Percentiles rank a stretch among this genome's conserved stretches.
Evolutionary conservation across 2,329 filamentous ascomycete species (phyloP).

Genomic region (Septoria linicola): DNA sequence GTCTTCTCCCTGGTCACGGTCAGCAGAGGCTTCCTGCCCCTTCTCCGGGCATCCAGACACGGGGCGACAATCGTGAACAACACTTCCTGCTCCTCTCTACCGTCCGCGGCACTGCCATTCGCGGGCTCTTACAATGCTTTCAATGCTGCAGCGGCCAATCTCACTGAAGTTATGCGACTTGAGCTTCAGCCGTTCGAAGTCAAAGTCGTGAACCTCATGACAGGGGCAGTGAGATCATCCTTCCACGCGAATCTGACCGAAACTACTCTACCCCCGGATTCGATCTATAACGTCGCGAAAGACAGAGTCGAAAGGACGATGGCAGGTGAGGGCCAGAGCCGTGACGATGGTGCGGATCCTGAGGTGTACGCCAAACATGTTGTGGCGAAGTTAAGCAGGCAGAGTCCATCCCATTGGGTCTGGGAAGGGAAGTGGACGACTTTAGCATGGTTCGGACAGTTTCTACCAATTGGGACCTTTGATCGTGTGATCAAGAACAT

Average conservation of each 20-base stretch:
- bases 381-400: slow-evolving; percentile 6
- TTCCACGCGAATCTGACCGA: slow-evolving; percentile 17
- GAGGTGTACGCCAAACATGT: slow-evolving; percentile 15
- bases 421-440: no score
- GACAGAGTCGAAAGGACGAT: slow-evolving; percentile 13
- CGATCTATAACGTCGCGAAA: slow-evolving; percentile 27
- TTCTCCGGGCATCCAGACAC: slow-evolving; percentile 40
- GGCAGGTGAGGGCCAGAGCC: slow-evolving; percentile 12
- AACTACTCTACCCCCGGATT: slow-evolving; percentile 28
- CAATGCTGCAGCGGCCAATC: slow-evolving; percentile 26
- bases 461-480: no score
- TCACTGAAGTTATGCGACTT: slow-evolving; percentile 27
- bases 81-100: slow-evolving; percentile 34
- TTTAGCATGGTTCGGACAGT: no score
- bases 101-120: slow-evolving; percentile 35
- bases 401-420: no score
- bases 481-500: no score
- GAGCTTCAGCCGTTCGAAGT: slow-evolving; percentile 31
- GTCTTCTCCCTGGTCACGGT: slow-evolving; percentile 34
- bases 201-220: slow-evolving; percentile 28
- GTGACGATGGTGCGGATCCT: slow-evolving; percentile 9
- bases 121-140: slow-evolving; percentile 38
- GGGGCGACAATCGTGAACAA: slow-evolving; percentile 40
- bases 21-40: slow-evolving; percentile 35
- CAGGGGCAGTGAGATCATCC: slow-evolving; percentile 26